These are phyloP conservation scores for Trypanosomatidae sp. DNA, from an alignment of 208 protist species.

Conservation along the genomic window DNA sequence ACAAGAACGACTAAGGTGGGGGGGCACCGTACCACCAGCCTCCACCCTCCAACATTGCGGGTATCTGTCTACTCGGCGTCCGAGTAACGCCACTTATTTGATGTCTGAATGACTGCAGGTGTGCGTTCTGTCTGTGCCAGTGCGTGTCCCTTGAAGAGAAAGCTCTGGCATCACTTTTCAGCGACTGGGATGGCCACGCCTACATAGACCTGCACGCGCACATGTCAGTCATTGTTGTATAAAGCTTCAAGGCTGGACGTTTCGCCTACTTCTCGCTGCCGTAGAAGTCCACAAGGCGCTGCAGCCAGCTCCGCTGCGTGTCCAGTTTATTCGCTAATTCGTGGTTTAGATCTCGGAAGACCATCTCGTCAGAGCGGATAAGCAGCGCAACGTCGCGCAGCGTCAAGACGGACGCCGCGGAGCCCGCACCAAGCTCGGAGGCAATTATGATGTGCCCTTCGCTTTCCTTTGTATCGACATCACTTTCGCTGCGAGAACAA, in stretches of 20 bases:
- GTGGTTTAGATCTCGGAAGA: slow-evolving; percentile 65
- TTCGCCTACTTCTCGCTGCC: not conserved
- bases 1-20: not conserved
- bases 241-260: not conserved
- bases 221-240: not conserved
- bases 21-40: not conserved
- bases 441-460: not conserved
- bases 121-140: not conserved
- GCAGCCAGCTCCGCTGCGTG: slow-evolving; percentile 20
- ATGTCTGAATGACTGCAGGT: not conserved
- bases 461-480: not conserved
- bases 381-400: slow-evolving; percentile 69
- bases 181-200: not conserved
- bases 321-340: slow-evolving; percentile 54
- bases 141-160: not conserved
- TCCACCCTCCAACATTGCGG: not conserved
- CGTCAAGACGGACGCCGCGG: slow-evolving; percentile 24
- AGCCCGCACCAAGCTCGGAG: not conserved
- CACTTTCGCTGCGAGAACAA: not conserved
- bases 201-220: not conserved
- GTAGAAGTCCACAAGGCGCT: slow-evolving; percentile 4
- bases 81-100: not conserved
- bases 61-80: not conserved
- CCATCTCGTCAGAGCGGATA: slow-evolving; percentile 81
- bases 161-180: not conserved